Percentiles rank a stretch among this genome's conserved stretches.
Evolutionary conservation across 2,329 filamentous ascomycete species (phyloP).

Genomic region (Calonectria honghensis): DNA sequence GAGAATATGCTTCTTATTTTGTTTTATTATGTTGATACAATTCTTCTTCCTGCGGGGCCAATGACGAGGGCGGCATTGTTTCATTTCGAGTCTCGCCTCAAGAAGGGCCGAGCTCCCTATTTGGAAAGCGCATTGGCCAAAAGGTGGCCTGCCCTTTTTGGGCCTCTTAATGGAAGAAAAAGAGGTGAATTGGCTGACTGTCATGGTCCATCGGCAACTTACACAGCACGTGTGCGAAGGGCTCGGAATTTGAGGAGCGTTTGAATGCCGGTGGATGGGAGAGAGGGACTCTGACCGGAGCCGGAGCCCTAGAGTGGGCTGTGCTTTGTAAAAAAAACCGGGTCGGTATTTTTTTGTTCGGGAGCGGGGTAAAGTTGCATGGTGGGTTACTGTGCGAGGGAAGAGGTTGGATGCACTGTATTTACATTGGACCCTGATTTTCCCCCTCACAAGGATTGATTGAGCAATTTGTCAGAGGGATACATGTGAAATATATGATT

Average conservation of each 20-base stretch:
- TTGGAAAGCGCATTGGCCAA: background rate
- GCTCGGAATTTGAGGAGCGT: slow-evolving; percentile 8
- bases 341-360: slow-evolving; percentile 22
- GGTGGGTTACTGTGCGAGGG: background rate
- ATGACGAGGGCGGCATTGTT: background rate
- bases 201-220: slow-evolving; percentile 9
- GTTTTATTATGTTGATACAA: background rate
- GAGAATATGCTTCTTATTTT: background rate
- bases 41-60: background rate
- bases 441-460: background rate
- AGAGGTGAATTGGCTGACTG: background rate
- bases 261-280: background rate
- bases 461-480: background rate
- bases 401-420: slow-evolving; percentile 20
- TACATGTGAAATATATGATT: background rate
- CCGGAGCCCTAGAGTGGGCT: slow-evolving; percentile 29
- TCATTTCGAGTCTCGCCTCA: slow-evolving; percentile 9
- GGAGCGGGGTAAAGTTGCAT: slow-evolving; percentile 34
- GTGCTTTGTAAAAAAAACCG: slow-evolving; percentile 17
- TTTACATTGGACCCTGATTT: slow-evolving; percentile 9
- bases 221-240: slow-evolving; percentile 22
- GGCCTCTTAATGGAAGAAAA: background rate
- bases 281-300: slow-evolving; percentile 9
- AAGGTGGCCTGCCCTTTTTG: background rate
- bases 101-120: background rate